Conservation (phyloP, 257 asterid genomes). For the Solanum appendiculatum region DNA sequence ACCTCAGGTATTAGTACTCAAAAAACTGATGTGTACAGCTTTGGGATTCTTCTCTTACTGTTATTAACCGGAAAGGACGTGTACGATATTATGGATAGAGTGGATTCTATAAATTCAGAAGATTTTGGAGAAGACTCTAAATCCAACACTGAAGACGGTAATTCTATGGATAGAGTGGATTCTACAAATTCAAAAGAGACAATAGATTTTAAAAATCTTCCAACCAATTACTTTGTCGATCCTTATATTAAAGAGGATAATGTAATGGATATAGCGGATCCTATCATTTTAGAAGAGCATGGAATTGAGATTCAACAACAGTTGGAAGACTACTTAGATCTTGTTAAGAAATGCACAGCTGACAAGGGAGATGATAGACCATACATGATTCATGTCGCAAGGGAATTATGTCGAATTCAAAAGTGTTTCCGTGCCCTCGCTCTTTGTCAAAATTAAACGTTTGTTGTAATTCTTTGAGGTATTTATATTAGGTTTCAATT, state of each 20-base stretch:
- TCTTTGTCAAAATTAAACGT: background rate
- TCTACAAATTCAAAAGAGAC: too few relatives aligned
- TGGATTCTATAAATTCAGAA: too few relatives aligned
- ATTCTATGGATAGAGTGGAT: too few relatives aligned
- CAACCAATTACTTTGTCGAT: background rate
- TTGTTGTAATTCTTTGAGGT: too few relatives aligned
- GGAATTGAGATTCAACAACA: background rate
- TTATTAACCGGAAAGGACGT: background rate
- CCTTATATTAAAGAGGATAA: too few relatives aligned
- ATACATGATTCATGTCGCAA: background rate
- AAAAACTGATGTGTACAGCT: background rate
- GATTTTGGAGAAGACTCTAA: too few relatives aligned
- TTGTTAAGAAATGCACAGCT: background rate
- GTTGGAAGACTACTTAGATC: background rate
- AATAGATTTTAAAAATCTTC: too few relatives aligned
- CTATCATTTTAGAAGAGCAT: background rate
- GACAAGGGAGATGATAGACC: background rate
- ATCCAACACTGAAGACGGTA: too few relatives aligned
- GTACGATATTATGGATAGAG: background rate
- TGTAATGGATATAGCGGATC: background rate
- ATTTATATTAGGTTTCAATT: too few relatives aligned
- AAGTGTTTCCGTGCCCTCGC: background rate
- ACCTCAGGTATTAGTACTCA: background rate
- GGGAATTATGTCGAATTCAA: background rate
- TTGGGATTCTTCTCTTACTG: background rate